phyloP scores from a whole-genome alignment of 2,329 filamentous ascomycete species.

The Rugonectria rugulosa region DNA sequence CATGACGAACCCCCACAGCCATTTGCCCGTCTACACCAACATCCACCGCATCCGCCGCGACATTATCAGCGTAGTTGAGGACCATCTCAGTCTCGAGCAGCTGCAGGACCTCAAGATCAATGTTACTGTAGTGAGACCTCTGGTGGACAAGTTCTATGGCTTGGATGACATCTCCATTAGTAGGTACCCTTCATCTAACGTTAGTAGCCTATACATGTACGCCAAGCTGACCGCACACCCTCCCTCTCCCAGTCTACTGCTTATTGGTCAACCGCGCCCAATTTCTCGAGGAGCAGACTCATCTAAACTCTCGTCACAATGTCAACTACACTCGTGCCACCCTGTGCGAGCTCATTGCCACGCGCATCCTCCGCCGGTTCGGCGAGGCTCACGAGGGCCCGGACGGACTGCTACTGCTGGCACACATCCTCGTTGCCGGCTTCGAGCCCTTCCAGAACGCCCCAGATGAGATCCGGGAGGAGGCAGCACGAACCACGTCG shows the following conservation, averaged over 20 bases:
- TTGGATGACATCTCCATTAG: conserved; percentile 80
- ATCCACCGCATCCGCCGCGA: conserved; percentile 76
- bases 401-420: conserved; percentile 74
- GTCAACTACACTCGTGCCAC: conserved; percentile 80
- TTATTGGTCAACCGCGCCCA: conserved; percentile 82
- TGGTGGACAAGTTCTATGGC: conserved; percentile 85
- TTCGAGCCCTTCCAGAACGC: conserved; percentile 89
- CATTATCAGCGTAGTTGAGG: conserved; percentile 69
- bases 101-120: conserved; percentile 84
- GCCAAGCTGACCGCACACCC: conserved; percentile 18
- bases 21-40: conserved; percentile 77
- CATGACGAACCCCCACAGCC: conserved; percentile 64
- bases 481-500: conserved; percentile 59
- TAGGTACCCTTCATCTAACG: conserved; percentile 44
- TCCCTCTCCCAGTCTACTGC: conserved; percentile 72
- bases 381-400: conserved; percentile 78
- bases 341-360: conserved; percentile 82
- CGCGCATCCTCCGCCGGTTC: conserved; percentile 78
- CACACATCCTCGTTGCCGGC: conserved; percentile 81
- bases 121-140: conserved; percentile 77
- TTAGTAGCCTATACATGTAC: not conserved
- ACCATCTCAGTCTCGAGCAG: conserved; percentile 74
- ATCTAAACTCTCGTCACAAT: conserved; percentile 79
- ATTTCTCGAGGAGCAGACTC: conserved; percentile 79
- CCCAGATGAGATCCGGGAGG: conserved; percentile 68